Evolutionary conservation across 228 moss, liverwort and hornwort species (phyloP), one percentile per base, ranked within the genome.

Genomic region (Sphagnum magellanicum): DNA sequence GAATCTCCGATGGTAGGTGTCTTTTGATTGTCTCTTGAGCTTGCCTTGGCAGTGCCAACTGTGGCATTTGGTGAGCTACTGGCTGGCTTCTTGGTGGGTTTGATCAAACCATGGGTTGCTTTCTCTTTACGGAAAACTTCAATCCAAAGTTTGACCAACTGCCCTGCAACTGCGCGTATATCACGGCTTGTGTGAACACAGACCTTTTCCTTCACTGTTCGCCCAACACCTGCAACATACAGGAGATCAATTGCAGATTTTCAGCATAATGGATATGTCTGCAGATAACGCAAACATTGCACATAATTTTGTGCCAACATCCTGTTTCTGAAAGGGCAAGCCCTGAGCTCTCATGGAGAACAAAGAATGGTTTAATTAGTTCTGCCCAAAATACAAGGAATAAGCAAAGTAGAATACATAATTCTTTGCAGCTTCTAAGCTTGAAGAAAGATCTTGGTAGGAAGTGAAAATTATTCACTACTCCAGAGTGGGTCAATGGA

Each of bases 101-200:
- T 85, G 0, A 76, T 65, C 74, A 78, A 68, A 53, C 88, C 85
- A 49, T 72, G 82, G 51, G 84, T 78, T 47, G 70, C 61, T 76
- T 88, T 88, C 63, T 85, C 85, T 76, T 82, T 78, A 53, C 79
- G 77, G 5, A 81, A 84, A 65, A 88, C 82, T 63, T 82, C 88
- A 67, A 88, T 84, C 88, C 88, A 88, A 10, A 84, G 72, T 78
- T 88, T 88, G 15, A 88, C 88, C 69, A 88, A 81, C 71, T 88
- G 88, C 55, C 88, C 88, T 55, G 88, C 88, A 58, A 88, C 80
- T 67, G 76, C 76, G 62, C 88, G 80, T 49, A 88, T 88, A 73
- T 88, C 88, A 53, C 88, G 84, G 77, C 88, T 88, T 16, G 85
- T 82, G 69, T 88, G 88, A 77, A 88, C 82, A 75, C 88, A 88